Evolutionary conservation across 2,329 filamentous ascomycete species (phyloP), one percentile per base, ranked within the genome.

Genomic region (Talaromyces albobiverticillius): DNA sequence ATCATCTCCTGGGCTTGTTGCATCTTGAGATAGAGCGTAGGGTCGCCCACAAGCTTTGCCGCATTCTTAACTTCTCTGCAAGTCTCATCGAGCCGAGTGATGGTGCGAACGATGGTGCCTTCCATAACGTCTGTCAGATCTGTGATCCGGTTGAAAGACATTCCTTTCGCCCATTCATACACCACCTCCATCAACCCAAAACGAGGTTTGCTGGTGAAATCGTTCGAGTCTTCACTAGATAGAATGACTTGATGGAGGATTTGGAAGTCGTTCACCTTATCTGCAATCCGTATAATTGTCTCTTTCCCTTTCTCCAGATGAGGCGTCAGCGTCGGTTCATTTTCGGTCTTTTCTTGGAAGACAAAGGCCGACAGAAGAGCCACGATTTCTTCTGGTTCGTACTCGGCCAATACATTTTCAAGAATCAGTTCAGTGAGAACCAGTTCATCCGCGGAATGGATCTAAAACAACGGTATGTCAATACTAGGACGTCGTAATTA

Each of bases 121-220:
- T 99, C 94, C 64, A 97, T 84, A 54, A 99, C 92, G 70, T 97
- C 93, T 7, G 94, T 99, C 67, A 99, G 76, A 61, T 93, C 89
- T 0, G 93, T 97, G 62, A 99, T 99, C 60, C 94, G 93, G 74
- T 95, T 95, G 80, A 99, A 99, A 50, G 89, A 93, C 90, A 97
- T 97, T 23, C 94, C 94, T 47, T 90, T 81, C 9, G 94, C 94
- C 94, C 94, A 99, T 72, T 99, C 94, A 69, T 97, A 96, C 31
- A 99, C 95, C 0, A 99, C 94, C 72, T 99, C 94, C 69, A 96
- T 91, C 53, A 99, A 82, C 1, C 93, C 94, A 68, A 99, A 99
- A 9, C 93, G 83, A 2, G 92, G 90, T 52, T 87, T 82, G 56
- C 85, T 90, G 32, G 89, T 88, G 66, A 96, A 96, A 71, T 97